Evolutionary conservation across 1,284 basidiomycete genomes (phyloP), one percentile per base, ranked within the genome.

Genomic region (Austroboletus olivaceoglutinosus): DNA sequence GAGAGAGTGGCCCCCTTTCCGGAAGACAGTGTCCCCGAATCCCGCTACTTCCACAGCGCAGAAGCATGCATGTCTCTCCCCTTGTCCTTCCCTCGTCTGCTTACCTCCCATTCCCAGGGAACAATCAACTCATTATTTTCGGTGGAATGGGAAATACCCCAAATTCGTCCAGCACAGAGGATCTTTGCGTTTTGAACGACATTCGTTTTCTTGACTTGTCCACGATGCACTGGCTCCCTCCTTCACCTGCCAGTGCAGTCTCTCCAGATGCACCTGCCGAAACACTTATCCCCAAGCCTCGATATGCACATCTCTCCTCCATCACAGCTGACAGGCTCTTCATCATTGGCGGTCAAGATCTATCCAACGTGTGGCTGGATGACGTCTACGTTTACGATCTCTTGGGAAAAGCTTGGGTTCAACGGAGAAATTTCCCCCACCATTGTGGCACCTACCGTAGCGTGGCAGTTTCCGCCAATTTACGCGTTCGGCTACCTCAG

Each of bases 381-480:
- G 92, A 96, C 59, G 81, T 94, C 50, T 89, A 91, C 67, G 86
- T 93, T 11, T 93, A 87, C 57, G 91, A 97, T 67, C 77, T 98
- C 25, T 64, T 76, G 18, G 69, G 73, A 7, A 81, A 81, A 60
- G 74, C 78, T 1, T 97, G 94, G 93, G 78, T 91, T 0, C 84
- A 86, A 61, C 78, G 83, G 22, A 81, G 84, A 27, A 85, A 86
- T 55, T 94, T 93, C 63, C 89, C 89, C 7, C 79, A 90, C 18
- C 92, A 95, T 70, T 93, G 91, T 61, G 94, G 93, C 6, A 94
- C 93, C 0, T 97, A 97, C 70, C 86, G 93, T 49, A 91, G 88
- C 58, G 90, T 96, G 19, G 90, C 90, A 0, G 86, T 93, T 18
- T 83, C 86, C 9, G 84, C 87, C 9, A 77, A 76, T 54, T 75